Percentiles rank a stretch among this genome's conserved stretches.
Conservation (phyloP, 176 grass and related monocot genomes). For the Guadua angustifolia region DNA sequence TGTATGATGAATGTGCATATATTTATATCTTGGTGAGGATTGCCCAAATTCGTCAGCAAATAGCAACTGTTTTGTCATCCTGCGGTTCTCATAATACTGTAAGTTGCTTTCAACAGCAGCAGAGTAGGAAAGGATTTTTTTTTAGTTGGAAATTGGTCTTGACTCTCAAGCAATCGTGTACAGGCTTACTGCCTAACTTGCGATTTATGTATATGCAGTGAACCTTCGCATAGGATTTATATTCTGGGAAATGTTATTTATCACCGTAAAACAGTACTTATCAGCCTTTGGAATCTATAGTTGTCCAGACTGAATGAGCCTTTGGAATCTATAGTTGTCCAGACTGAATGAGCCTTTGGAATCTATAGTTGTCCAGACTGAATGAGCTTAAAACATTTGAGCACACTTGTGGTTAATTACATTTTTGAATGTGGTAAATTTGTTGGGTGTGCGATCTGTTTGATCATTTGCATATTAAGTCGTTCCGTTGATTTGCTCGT, state of each 20-base stretch:
- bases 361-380: background rate
- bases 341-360: background rate
- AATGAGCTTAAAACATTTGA: constrained; percentile 16
- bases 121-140: constrained; percentile 32
- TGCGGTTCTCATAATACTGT: background rate
- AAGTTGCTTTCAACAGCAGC: constrained; percentile 21
- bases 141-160: constrained; percentile 22
- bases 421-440: too few species aligned
- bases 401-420: background rate
- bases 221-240: constrained; percentile 36
- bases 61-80: constrained; percentile 23
- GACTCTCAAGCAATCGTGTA: constrained; percentile 47
- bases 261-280: background rate
- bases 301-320: background rate
- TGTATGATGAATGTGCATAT: constrained; percentile 60
- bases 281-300: background rate
- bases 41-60: constrained; percentile 41
- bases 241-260: background rate
- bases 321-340: background rate
- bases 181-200: constrained; percentile 45
- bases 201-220: constrained; percentile 27
- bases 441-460: too few species aligned
- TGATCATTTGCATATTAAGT: too few species aligned
- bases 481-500: too few species aligned
- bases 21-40: constrained; percentile 35